Evolutionary conservation across 164 flowering plant genomes (phyloP), one percentile per base, ranked within the genome.

Genomic region (Stephania japonica): DNA sequence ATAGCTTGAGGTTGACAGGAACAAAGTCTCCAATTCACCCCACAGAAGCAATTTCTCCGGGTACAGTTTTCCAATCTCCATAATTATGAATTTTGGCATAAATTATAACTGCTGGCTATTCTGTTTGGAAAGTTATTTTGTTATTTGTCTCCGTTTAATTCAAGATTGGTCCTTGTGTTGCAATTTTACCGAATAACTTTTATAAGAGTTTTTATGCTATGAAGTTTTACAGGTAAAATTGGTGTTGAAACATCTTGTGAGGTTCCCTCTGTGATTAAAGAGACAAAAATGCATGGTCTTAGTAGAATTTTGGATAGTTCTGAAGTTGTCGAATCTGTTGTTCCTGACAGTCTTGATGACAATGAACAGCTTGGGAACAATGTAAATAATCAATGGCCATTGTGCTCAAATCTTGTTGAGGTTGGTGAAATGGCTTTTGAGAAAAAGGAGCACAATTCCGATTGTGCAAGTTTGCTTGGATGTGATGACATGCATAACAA

Each of bases 341-440:
- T 84, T 74, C 89, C 84, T 66, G 94, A 88, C 80, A 87, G 90
- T 79, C 81, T 84, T 73, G 88, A 86, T 72, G 83, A 32, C 38
- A 32, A 82, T 75, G 77, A 81, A 71, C 79, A 75, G 44, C 72
- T 43, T 81, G 74, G 64, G 14, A 44, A 64, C 43, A 53, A 19
- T 73, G 38, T 44, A 24, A 53, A 18, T 61, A 65, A 80, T 42
- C 78, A 67, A 19, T 53, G 56, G 38, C 62, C 19, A 66, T 21
- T 42, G 24, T 42, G 75, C 75, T 75, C 77, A 68, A 71, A 72
- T 77, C 47, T 43, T 77, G 81, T 71, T 69, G 73, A 75, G 65
- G 77, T 76, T 76, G 84, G 73, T 75, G 74, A 53, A 67, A 62
- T 71, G 74, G 42, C 27, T 73, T 38, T 67, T 61, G 68, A 41